These are phyloP conservation scores for Neoascochyta sp. DNA, from an alignment of 2,329 filamentous ascomycete species.

Conservation along the genomic window DNA sequence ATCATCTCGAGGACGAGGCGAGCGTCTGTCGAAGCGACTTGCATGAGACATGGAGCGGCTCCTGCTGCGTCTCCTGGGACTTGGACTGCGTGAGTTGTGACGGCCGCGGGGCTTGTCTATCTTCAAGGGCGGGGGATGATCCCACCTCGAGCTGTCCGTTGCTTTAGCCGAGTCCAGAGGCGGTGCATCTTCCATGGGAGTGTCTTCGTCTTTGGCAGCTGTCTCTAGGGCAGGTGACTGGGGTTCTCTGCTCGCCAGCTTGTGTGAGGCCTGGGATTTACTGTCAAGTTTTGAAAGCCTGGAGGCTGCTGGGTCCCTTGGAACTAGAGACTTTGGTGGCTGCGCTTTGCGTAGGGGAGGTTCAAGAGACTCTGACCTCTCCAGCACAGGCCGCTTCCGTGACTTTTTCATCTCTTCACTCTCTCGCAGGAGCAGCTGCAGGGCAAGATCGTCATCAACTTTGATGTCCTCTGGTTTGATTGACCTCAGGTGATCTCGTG, in stretches of 20 bases:
- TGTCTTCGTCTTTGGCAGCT: slow-evolving; percentile 20
- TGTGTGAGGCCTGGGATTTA: slow-evolving; percentile 23
- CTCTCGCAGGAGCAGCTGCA: slow-evolving; percentile 35
- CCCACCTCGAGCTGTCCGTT: slow-evolving; percentile 20
- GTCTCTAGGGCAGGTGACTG: slow-evolving; percentile 13
- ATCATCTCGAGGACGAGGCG: slow-evolving; percentile 22
- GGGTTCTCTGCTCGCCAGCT: slow-evolving; percentile 25
- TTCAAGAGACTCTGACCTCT: slow-evolving; percentile 39
- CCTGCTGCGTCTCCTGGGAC: slow-evolving; percentile 25
- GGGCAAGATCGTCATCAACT: slow-evolving; percentile 37
- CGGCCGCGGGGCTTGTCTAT: slow-evolving; percentile 23
- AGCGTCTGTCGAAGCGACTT: slow-evolving; percentile 28
- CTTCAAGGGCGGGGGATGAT: slow-evolving; percentile 22
- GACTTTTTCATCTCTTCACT: slow-evolving; percentile 39
- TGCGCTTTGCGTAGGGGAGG: slow-evolving; percentile 38
- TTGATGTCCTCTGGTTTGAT: slow-evolving; percentile 36
- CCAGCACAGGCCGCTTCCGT: slow-evolving; percentile 34
- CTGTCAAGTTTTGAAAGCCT: slow-evolving; percentile 30
- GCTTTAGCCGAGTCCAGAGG: slow-evolving; percentile 12
- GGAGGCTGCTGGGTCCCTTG: slow-evolving; percentile 30
- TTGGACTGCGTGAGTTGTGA: slow-evolving; percentile 30
- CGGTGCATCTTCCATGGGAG: slow-evolving; percentile 26
- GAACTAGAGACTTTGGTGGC: slow-evolving; percentile 34
- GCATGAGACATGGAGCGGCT: slow-evolving; percentile 32
- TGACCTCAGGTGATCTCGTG: slow-evolving; percentile 20